Conservation (phyloP, 306 rosid genomes). For the Vigna hirtella region DNA sequence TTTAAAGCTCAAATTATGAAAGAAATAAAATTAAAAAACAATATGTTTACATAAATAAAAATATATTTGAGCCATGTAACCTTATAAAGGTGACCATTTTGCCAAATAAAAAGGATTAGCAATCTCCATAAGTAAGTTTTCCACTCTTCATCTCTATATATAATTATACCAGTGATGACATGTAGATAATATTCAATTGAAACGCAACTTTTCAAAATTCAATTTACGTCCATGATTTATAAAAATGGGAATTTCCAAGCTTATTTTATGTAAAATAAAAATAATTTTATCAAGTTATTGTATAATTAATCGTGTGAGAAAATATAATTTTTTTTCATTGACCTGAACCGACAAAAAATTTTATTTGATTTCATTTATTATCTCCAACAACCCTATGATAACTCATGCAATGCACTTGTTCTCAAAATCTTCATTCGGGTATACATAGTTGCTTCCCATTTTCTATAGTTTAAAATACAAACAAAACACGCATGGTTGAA, state of each 20-base stretch:
- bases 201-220: background rate
- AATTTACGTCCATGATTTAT: too few species aligned
- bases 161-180: background rate
- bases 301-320: background rate
- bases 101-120: too few species aligned
- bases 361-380: background rate
- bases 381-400: constrained; percentile 20
- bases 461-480: background rate
- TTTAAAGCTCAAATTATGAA: too few species aligned
- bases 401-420: constrained; percentile 32
- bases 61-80: too few species aligned
- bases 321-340: background rate
- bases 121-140: too few species aligned
- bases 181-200: background rate
- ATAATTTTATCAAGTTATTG: background rate
- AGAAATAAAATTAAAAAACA: too few species aligned
- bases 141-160: too few species aligned
- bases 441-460: constrained; percentile 39
- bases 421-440: constrained; percentile 14
- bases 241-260: background rate
- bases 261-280: background rate
- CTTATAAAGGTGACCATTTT: too few species aligned
- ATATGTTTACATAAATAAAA: too few species aligned
- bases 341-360: background rate
- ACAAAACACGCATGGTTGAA: background rate